phyloP scores from a whole-genome alignment of 2,329 filamentous ascomycete species.

The Neofusicoccum kwambonambiense region DNA sequence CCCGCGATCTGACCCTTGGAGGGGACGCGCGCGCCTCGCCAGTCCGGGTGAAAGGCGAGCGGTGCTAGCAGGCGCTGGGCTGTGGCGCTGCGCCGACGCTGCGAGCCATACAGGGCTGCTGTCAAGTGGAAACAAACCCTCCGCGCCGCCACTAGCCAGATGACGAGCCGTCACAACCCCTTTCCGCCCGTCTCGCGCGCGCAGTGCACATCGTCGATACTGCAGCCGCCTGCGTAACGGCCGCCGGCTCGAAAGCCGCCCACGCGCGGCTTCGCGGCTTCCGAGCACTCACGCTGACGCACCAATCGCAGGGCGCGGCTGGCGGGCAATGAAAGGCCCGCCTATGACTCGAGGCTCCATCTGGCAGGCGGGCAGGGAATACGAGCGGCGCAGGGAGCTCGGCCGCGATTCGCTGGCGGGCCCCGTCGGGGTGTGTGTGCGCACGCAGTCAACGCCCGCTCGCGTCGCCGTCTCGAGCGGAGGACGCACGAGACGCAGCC shows the following conservation, averaged over 20 bases:
- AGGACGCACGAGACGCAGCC: conserved; percentile 10
- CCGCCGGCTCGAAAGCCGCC: conserved; percentile 7
- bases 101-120: background rate
- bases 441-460: background rate
- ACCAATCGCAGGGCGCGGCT: background rate
- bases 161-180: background rate
- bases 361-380: background rate
- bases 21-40: background rate
- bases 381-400: background rate
- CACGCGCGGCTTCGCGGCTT: background rate
- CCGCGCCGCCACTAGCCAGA: background rate
- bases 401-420: conserved; percentile 2
- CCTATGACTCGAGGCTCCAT: background rate
- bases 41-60: background rate
- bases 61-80: background rate
- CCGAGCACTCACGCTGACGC: background rate
- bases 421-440: conserved; percentile 1
- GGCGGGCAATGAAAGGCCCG: background rate
- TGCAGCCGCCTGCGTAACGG: background rate
- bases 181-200: background rate
- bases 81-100: background rate
- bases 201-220: background rate
- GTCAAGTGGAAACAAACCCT: background rate
- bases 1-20: background rate
- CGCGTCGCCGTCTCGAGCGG: conserved; percentile 8